Evolutionary conservation across 1,139 yeast genomes (phyloP), one percentile per base, ranked within the genome.

Genomic region (Eremothecium coryli): DNA sequence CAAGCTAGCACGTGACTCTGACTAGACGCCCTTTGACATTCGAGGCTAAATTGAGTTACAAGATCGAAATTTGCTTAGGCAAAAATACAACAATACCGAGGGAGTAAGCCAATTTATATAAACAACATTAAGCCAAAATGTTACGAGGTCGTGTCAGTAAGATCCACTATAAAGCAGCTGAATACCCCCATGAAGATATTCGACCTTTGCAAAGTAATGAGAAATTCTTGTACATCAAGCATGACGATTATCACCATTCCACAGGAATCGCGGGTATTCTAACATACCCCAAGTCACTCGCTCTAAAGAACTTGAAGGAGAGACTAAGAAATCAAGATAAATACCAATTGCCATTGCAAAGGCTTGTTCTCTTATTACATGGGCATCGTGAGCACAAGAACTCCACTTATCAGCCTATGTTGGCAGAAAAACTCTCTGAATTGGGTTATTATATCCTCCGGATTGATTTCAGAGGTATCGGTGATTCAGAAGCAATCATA

Each of bases 321-420:
- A 39, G 48, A n/a, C 30, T 48, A 4, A 35, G 26, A 12, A 42
- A 42, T 17, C 43, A 50, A 25, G 32, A 41, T 42, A 20, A 35
- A 40, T 30, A 47, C 26, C 48, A 47, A 18, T 55, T 59, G 3
- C 64, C 65, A 3, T 54, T 61, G 2, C 57, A 66, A 29, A 52
- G 56, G 23, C 54, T 68, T 14, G 73, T 70, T 0, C 48, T 76
- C 3, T 42, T 76, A 8, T 44, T 66, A 13, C 96, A 88, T 52
- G 97, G 96, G 2, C 81, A 75, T 44, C 86, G 78, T 0, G 93
- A 95, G 0, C 93, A 86, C 54, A 71, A 86, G 43, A 73, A 82
- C 60, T 80, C 84, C 54, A 74, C 84, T 41, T 86, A 81, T 58
- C 88, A 80, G 45, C 70, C 71, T 27, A 46, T 61, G 13, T 56